Percentiles rank a stretch among this genome's conserved stretches.
These are phyloP conservation scores for Hymenoscyphus occultus DNA, from an alignment of 2,329 filamentous ascomycete species.

Conservation along the genomic window DNA sequence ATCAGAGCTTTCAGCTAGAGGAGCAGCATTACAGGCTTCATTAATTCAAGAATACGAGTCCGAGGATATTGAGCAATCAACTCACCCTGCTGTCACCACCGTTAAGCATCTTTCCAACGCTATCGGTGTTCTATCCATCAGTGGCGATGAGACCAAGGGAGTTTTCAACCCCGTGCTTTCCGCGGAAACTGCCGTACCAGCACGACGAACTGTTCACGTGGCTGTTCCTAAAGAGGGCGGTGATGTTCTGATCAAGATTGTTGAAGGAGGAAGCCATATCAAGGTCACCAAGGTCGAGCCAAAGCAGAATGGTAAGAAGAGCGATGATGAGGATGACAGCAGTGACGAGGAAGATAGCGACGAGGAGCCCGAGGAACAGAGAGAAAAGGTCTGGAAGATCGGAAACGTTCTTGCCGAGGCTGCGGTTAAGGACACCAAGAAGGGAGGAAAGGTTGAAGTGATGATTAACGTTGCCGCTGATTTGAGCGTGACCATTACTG, in stretches of 20 bases:
- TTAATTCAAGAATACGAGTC: slow-evolving; percentile 92
- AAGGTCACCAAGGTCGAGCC: slow-evolving; percentile 87
- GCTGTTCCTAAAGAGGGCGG: slow-evolving; percentile 74
- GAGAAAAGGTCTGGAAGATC: slow-evolving; percentile 91
- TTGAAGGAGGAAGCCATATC: slow-evolving; percentile 86
- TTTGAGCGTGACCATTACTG: slow-evolving; percentile 74
- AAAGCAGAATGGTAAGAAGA: slow-evolving; percentile 62
- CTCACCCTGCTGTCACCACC: slow-evolving; percentile 90
- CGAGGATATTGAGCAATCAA: slow-evolving; percentile 92
- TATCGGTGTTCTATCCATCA: slow-evolving; percentile 76
- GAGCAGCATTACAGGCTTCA: slow-evolving; percentile 92
- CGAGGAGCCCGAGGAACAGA: slow-evolving; percentile 82
- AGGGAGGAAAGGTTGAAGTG: slow-evolving; percentile 87
- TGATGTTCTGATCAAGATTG: slow-evolving; percentile 82
- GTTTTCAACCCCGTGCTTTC: slow-evolving; percentile 78
- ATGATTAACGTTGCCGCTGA: slow-evolving; percentile 85
- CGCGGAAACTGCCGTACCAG: slow-evolving; percentile 85
- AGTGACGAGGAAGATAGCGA: slow-evolving; percentile 60
- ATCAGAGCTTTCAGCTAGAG: slow-evolving; percentile 82
- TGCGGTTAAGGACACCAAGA: slow-evolving; percentile 78
- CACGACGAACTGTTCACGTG: slow-evolving; percentile 79
- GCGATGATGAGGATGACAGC: slow-evolving; percentile 52
- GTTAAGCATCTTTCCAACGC: slow-evolving; percentile 87
- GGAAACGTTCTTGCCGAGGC: slow-evolving; percentile 81
- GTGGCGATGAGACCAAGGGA: slow-evolving; percentile 57